A percentile compares a stretch with the other conserved stretches of the same genome.
phyloP scores from a whole-genome alignment of 495 filamentous ascomycete genomes.

The Choiromyces venosus region DNA sequence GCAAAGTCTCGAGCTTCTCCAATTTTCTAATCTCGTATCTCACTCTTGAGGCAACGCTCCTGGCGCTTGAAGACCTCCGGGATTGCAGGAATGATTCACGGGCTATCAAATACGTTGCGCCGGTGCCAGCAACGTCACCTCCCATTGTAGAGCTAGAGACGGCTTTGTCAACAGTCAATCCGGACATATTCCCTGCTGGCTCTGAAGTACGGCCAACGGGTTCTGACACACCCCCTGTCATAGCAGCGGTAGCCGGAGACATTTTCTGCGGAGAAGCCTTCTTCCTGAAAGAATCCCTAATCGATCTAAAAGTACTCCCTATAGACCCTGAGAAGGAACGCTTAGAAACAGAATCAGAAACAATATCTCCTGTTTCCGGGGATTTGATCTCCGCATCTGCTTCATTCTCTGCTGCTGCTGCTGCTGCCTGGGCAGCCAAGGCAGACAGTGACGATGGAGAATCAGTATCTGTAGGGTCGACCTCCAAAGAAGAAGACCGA shows the following conservation, averaged over 20 bases:
- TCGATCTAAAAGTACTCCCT: conserved; percentile 20
- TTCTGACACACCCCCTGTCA: not conserved
- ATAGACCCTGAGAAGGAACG: conserved; percentile 18
- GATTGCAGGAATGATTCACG: conserved; percentile 12
- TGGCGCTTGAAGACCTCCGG: not conserved
- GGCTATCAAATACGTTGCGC: conserved; percentile 11
- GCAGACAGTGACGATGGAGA: conserved; percentile 5
- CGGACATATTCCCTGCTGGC: not conserved
- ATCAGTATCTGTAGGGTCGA: conserved; percentile 7
- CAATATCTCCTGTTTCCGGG: not conserved
- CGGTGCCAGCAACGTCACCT: conserved; percentile 10
- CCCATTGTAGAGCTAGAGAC: conserved; percentile 6
- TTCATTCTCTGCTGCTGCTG: conserved; percentile 6
- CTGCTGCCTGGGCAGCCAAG: not conserved
- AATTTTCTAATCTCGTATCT: conserved; percentile 7
- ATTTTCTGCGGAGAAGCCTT: conserved; percentile 7
- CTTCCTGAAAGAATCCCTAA: conserved; percentile 26
- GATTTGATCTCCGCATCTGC: not conserved
- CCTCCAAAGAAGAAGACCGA: conserved; percentile 20
- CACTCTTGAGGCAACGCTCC: conserved; percentile 5
- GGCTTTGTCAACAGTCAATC: not conserved
- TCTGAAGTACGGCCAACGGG: not conserved
- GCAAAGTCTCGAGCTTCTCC: conserved; percentile 8
- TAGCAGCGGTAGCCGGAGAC: not conserved
- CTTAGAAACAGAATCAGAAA: conserved; percentile 5